Base-by-base conservation (phyloP, 176 grass and related monocot species). In the Tuctoria greenei region DNA sequence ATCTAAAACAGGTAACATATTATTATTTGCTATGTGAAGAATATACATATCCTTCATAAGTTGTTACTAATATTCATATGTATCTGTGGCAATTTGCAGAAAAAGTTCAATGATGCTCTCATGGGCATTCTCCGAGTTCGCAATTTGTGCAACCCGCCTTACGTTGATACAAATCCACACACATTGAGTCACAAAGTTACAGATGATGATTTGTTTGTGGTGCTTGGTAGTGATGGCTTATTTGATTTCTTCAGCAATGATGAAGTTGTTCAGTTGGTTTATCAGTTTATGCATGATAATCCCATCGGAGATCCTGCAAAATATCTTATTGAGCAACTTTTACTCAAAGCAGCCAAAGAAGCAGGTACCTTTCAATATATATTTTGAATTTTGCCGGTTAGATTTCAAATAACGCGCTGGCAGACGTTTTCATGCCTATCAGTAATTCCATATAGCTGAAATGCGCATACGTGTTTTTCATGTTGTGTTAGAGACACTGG, bases 241-340 rank as follows among this genome's bases (percentile, higher is more conserved):
- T 99, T 95, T 59, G 96, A 99, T 86, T 99, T 99, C 80, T 95
- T 95, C 73, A 82, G 69, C 44, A 99, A 95, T 23, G 77, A 95
- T 81, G 87, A 99, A 82, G 87, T 99, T 82, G 92, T 95, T 67
- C 70, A 73, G 49, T 75, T 95, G 55, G 96, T 93, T 90, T 83
- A 92, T 82, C 80, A 88, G 64, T 99, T 86, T 86, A 92, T 95
- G 25, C 72, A 92, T 66, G 83, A 92, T 37, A 92, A 82, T 82
- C 87, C 92, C 34, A 77, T 39, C 57, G 89, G 89, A 21, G 89
- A 99, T 86, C 96, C 96, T 74, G 96, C 96, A 79, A 99, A 99
- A 45, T 90, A 88, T 79, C 81, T 99, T 39, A 90, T 99, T 2
- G 92, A 92, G 62, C 85, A 99, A 42, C 87, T 99, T 82, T 61